phyloP scores from a whole-genome alignment of 2,329 filamentous ascomycete genomes.

The Hymenotorrendiella dingleyae region DNA sequence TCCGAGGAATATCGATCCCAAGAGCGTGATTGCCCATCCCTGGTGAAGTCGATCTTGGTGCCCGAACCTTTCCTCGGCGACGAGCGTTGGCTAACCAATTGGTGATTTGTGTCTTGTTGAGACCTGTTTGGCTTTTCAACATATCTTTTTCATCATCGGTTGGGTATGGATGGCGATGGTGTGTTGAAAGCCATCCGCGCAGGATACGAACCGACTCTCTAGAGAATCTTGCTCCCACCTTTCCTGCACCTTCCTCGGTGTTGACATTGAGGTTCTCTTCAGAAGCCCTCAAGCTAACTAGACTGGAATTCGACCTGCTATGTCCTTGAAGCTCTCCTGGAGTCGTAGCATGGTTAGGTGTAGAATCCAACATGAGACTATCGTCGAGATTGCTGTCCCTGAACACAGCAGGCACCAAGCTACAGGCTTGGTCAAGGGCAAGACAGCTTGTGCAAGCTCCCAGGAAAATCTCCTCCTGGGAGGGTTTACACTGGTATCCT shows the following conservation, averaged over 20 bases:
- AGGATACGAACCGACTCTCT: constrained; percentile 72
- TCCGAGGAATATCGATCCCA: constrained; percentile 68
- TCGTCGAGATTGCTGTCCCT: constrained; percentile 5
- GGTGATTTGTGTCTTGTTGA: constrained; percentile 77
- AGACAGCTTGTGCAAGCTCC: constrained; percentile 21
- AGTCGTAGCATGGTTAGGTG: too few species aligned
- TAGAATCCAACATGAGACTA: constrained; percentile 3
- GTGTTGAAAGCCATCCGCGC: constrained; percentile 77
- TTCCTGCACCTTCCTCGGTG: constrained; percentile 37
- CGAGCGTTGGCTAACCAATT: constrained; percentile 93
- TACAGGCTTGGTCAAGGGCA: constrained; percentile 16
- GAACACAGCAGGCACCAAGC: constrained; percentile 10
- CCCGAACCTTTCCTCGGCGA: constrained; percentile 70
- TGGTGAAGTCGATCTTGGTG: constrained; percentile 63
- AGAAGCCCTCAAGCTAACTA: constrained; percentile 35
- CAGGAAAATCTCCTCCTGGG: constrained; percentile 9
- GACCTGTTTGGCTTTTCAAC: constrained; percentile 70
- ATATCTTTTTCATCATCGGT: constrained; percentile 80
- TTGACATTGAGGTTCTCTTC: constrained; percentile 57
- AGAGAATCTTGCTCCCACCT: constrained; percentile 71
- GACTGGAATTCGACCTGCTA: constrained; percentile 15
- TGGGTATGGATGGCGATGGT: constrained; percentile 79
- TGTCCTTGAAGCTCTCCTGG: too few species aligned
- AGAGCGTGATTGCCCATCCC: constrained; percentile 52
- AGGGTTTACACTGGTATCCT: constrained; percentile 18